Percentiles rank a stretch among this genome's conserved stretches.
These are phyloP conservation scores for Straminergon stramineum DNA, from an alignment of 225 moss, liverwort and hornwort species.

Conservation along the genomic window DNA sequence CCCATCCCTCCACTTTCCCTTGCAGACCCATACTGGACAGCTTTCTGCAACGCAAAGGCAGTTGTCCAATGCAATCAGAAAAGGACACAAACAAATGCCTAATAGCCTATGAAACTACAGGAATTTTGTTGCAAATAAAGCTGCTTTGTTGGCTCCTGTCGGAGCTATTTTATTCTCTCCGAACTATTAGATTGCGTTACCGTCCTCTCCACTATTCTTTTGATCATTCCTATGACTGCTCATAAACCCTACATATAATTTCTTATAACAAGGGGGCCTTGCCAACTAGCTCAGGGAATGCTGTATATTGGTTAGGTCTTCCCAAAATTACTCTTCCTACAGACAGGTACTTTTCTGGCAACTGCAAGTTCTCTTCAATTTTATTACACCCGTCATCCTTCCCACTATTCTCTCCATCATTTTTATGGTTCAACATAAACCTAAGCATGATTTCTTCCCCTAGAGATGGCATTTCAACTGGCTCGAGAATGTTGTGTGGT, in stretches of 20 bases:
- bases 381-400: background rate
- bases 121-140: background rate
- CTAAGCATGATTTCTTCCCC: background rate
- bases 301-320: background rate
- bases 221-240: background rate
- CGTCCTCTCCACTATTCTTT: background rate
- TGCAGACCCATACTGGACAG: conserved; percentile 4
- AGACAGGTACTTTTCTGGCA: background rate
- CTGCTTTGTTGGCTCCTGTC: background rate
- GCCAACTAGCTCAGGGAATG: background rate
- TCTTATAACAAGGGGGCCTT: background rate
- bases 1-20: conserved; percentile 28
- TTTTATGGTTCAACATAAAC: background rate
- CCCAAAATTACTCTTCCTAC: background rate
- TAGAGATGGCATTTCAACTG: background rate
- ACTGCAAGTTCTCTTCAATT: background rate
- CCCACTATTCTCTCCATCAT: background rate
- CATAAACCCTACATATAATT: too few species aligned
- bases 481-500: background rate
- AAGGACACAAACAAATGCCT: background rate
- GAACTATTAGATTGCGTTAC: background rate
- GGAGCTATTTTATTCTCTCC: background rate
- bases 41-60: conserved; percentile 6
- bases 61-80: background rate
- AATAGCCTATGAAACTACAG: background rate